A percentile compares a stretch with the other conserved stretches of the same genome.
phyloP scores from a whole-genome alignment of 2,329 filamentous ascomycete species.

The Cercospora sp. region DNA sequence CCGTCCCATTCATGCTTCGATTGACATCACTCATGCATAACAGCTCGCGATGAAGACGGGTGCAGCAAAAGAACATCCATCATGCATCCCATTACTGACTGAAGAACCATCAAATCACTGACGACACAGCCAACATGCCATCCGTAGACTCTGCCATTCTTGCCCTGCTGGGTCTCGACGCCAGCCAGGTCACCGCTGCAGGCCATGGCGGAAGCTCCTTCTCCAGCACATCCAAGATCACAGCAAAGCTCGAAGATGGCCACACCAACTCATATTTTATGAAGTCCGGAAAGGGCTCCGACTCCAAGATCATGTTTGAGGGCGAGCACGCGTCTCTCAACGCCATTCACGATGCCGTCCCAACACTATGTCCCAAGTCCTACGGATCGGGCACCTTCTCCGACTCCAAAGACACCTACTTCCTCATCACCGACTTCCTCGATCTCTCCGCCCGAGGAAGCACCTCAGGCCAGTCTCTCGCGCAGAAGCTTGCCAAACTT shows the following conservation, averaged over 20 bases:
- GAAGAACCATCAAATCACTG: background rate
- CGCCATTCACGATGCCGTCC: conserved; percentile 71
- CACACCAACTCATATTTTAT: conserved; percentile 64
- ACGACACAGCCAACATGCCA: background rate
- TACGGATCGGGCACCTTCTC: conserved; percentile 67
- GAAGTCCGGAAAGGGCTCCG: conserved; percentile 64
- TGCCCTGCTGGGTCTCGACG: conserved; percentile 60
- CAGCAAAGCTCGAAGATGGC: conserved; percentile 49
- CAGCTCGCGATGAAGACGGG: background rate
- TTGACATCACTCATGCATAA: conserved; percentile 15
- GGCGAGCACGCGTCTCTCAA: conserved; percentile 84
- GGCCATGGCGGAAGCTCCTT: conserved; percentile 66
- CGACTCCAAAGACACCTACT: conserved; percentile 50
- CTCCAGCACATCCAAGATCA: conserved; percentile 65
- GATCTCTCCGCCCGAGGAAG: conserved; percentile 54
- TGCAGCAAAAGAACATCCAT: background rate
- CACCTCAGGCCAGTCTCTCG: conserved; percentile 56
- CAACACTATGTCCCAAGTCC: conserved; percentile 72
- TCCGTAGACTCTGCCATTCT: conserved; percentile 63
- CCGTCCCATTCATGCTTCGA: background rate
- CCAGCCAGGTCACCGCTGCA: conserved; percentile 55
- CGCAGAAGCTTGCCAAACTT: conserved; percentile 73
- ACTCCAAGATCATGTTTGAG: conserved; percentile 68
- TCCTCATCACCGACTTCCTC: conserved; percentile 76
- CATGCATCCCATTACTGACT: background rate